These are phyloP conservation scores for Lactarius trivialis DNA, from an alignment of 768 basidiomycete genomes.

Conservation along the genomic window DNA sequence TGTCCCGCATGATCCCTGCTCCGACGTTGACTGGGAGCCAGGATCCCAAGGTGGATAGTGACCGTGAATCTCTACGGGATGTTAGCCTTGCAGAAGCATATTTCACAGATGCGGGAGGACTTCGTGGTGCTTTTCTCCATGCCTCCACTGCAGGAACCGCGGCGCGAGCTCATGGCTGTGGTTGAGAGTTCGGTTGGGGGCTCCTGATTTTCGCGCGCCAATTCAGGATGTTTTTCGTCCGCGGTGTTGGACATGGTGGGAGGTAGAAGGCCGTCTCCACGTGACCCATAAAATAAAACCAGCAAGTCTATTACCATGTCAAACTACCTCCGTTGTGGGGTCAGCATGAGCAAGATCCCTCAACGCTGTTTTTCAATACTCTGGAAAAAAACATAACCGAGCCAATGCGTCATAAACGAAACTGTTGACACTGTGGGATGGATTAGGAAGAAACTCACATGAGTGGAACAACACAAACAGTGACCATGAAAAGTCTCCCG, in stretches of 20 bases:
- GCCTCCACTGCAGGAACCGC: neutral
- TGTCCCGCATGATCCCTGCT: constrained; percentile 39
- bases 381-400: neutral
- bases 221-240: neutral
- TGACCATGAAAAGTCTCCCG: neutral
- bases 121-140: neutral
- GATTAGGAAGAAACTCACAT: neutral
- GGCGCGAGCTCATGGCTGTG: neutral
- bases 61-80: neutral
- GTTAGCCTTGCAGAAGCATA: neutral
- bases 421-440: too few relatives aligned
- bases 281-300: neutral
- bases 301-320: neutral
- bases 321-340: too few relatives aligned
- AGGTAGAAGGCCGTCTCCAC: neutral
- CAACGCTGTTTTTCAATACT: neutral
- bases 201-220: neutral
- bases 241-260: neutral
- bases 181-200: neutral
- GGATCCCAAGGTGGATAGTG: neutral
- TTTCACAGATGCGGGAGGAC: neutral
- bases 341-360: neutral
- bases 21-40: constrained; percentile 7
- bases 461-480: neutral
- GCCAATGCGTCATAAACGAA: neutral